Evolutionary conservation across 306 rosid species (phyloP), one percentile per base, ranked within the genome.

Genomic region (Acmispon strigosus): DNA sequence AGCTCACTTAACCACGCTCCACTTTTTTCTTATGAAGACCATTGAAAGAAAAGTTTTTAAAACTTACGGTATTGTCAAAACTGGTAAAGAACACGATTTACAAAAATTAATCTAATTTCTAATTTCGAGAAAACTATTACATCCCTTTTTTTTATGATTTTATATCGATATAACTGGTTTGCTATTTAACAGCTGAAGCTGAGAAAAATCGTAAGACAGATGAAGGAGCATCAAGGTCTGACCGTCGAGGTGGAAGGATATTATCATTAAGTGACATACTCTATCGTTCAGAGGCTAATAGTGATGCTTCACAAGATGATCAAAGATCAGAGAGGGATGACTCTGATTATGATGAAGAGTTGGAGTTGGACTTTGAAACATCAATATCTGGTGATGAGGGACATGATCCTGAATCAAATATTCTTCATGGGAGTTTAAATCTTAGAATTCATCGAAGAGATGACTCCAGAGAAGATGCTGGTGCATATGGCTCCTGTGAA

Each of bases 361-460:
- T 94, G 78, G 99, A 94, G 72, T 73, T 91, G 82, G 97, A 89
- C 83, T 86, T 94, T 70, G 96, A 94, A 78, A 89, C 99, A 24
- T 91, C 96, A 7, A 45, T 91, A 20, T 94, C 92, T 15, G 96
- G 89, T 75, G 97, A 94, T 27, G 99, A 94, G 78, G 91, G 70
- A 34, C 92, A 73, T 70, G 97, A 89, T 69, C 74, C 62, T 43
- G 99, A 91, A 49, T 79, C 96, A 70, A 89, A 89, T 72, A 56
- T 87, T 87, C 82, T 86, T 74, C 96, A 86, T 63, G 92, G 97
- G 82, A 90, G 97, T 70, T 82, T 90, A 77, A 94, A 90, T 85
- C 80, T 91, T 74, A 87, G 97, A 86, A 76, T 89, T 76, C 97
- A 90, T 74, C 81, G 87, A 66, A 84, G 88, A 70, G 86, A 69